Evolutionary conservation across 2,329 filamentous ascomycete genomes (phyloP).

Genomic region (Pseudopyrenochaeta lycopersici): DNA sequence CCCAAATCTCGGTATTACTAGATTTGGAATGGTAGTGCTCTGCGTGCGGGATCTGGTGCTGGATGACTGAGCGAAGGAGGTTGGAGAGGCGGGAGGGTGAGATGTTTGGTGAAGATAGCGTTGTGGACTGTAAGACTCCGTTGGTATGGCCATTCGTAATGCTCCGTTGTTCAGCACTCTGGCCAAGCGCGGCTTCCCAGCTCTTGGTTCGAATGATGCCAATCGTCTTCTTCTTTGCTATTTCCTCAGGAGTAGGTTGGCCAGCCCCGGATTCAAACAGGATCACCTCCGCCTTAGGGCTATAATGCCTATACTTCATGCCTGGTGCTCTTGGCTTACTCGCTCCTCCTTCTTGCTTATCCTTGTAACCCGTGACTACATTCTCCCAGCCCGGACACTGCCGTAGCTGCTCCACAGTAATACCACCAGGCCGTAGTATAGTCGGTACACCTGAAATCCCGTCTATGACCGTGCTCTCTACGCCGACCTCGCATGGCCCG

Average conservation of each 20-base stretch:
- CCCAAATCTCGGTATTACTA: conserved; percentile 58
- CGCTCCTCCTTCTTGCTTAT: conserved; percentile 69
- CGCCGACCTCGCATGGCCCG: conserved; percentile 84
- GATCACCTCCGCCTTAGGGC: conserved; percentile 84
- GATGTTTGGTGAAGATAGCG: background rate
- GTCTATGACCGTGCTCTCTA: conserved; percentile 97
- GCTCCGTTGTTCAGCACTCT: conserved; percentile 8
- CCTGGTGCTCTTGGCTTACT: conserved; percentile 82
- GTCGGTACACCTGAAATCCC: conserved; percentile 82
- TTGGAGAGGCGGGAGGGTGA: conserved; percentile 31
- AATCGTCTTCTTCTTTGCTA: conserved; percentile 12
- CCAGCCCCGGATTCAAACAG: conserved; percentile 73
- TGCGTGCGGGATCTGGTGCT: conserved; percentile 45
- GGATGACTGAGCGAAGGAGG: conserved; percentile 44
- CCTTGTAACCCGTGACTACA: conserved; percentile 80
- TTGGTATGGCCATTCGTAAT: conserved; percentile 16
- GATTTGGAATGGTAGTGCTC: conserved; percentile 22
- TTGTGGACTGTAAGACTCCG: conserved; percentile 8
- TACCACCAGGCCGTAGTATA: conserved; percentile 84
- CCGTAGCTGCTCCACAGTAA: conserved; percentile 82
- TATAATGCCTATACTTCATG: conserved; percentile 99
- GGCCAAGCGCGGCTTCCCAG: conserved; percentile 34
- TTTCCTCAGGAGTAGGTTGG: conserved; percentile 41
- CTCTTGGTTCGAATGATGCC: conserved; percentile 45
- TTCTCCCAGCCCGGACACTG: conserved; percentile 81